Base-by-base conservation (phyloP, 805 yeast genomes). In the Tetrapisispora namnaoensis region DNA sequence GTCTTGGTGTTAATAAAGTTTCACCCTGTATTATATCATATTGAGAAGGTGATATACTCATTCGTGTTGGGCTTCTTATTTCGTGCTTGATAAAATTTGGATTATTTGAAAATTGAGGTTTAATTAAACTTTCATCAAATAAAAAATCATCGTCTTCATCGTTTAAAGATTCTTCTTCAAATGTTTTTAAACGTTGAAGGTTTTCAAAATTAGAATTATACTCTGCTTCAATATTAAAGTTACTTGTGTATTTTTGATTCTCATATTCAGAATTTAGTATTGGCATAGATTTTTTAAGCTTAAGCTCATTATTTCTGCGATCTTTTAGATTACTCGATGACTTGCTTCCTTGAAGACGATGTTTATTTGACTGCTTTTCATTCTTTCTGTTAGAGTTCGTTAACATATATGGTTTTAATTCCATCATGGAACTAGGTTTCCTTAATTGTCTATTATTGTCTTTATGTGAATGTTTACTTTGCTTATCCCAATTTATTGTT, bases 351-450 rank as follows among this genome's bases (percentile, higher is more conserved):
- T 59, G 56, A 32, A 63, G 47, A 45, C 42, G 49, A 20, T 47
- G 24, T n/a, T 22, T 17, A 24, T 13, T 27, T 44, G 22, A 39
- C 27, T 24, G 41, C 35, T 42, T 35, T 30, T 36, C 35, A 8
- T 21, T 30, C 28, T 22, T n/a, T 32, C 37, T 36, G 18, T 42
- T 17, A 9, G 21, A 7, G 7, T n/a, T 42, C 11, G 44, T 42
- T 16, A 42, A 42, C 36, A 9, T 18, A 18, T 43, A 45, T 27
- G 55, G 38, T 39, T 63, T 58, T 37, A 65, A 48, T 24, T 64
- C 60, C 55, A 60, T 50, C 67, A 65, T 63, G 0, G 69, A 65
- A 37, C 59, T 57, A 2, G 65, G 67, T 41, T 65, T 66, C 42
- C 58, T 57, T 13, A 65, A 41, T 8, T 45, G 36, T 28, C 22